A percentile compares a stretch with the other conserved stretches of the same genome.
These are phyloP conservation scores for Rhodosporidiobolus sp. DNA, from an alignment of 768 basidiomycete species.

Conservation along the genomic window DNA sequence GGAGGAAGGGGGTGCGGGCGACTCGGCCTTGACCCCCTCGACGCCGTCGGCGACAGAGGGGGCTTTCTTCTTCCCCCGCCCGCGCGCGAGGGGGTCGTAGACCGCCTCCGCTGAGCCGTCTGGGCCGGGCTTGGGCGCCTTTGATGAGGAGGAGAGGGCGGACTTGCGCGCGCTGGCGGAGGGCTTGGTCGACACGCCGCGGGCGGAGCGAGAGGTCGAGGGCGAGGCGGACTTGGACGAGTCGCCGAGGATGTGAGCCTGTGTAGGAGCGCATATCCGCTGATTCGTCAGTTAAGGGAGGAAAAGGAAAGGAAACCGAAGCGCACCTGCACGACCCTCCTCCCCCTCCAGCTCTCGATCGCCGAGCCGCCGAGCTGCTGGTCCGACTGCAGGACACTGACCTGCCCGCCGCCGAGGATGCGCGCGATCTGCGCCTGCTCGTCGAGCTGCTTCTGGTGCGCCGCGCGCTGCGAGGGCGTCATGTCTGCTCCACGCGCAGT, in stretches of 20 bases:
- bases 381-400: background rate
- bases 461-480: background rate
- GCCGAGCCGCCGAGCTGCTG: constrained; percentile 11
- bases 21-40: background rate
- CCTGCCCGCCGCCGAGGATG: constrained; percentile 16
- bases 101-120: no score
- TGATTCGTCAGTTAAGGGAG: no score
- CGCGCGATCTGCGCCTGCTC: constrained; percentile 14
- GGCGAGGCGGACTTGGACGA: background rate
- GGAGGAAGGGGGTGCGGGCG: background rate
- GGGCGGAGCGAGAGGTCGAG: background rate
- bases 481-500: background rate
- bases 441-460: background rate
- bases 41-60: background rate
- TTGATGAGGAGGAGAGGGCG: background rate
- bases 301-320: background rate
- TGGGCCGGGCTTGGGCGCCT: no score
- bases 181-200: background rate
- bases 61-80: no score
- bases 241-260: background rate
- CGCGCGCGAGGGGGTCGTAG: no score
- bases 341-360: constrained; percentile 7
- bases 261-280: no score
- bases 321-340: background rate
- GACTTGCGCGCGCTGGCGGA: background rate